Percentiles rank a stretch among this genome's conserved stretches.
Conservation (phyloP, 2,329 filamentous ascomycete genomes). For the Alternaria burnsii region DNA sequence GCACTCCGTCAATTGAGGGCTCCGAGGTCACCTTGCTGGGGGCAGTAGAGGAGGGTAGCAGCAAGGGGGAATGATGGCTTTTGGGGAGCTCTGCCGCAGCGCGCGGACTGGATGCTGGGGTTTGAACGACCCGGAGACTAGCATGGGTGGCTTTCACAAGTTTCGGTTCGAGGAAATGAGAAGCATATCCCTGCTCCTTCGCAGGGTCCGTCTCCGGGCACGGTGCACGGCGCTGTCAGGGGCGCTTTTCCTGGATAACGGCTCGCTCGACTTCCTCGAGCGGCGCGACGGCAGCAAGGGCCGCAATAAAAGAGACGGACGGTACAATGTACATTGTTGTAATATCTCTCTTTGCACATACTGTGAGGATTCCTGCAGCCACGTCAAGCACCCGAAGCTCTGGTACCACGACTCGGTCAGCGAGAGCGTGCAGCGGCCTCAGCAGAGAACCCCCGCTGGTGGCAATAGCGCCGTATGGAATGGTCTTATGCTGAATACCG, state of each 20-base stretch:
- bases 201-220: constrained; percentile 38
- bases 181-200: constrained; percentile 41
- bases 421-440: constrained; percentile 17
- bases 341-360: neutral
- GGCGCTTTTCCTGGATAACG: constrained; percentile 30
- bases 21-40: constrained; percentile 50
- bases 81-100: constrained; percentile 45
- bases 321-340: constrained; percentile 9
- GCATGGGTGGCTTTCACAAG: constrained; percentile 44
- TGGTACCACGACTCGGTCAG: constrained; percentile 38
- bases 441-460: constrained; percentile 26
- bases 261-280: constrained; percentile 13
- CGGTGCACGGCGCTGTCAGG: constrained; percentile 42
- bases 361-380: constrained; percentile 10
- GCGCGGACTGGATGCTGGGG: constrained; percentile 43
- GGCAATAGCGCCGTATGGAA: constrained; percentile 33
- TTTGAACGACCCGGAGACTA: constrained; percentile 41
- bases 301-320: constrained; percentile 18
- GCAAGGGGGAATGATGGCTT: constrained; percentile 48
- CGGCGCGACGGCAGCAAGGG: constrained; percentile 16
- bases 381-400: constrained; percentile 16
- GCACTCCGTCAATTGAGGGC: constrained; percentile 37
- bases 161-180: constrained; percentile 49
- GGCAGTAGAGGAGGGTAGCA: constrained; percentile 48
- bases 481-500: constrained; percentile 29